These are phyloP conservation scores for Cicer cuneatum DNA, from an alignment of 306 rosid genomes.

Conservation along the genomic window DNA sequence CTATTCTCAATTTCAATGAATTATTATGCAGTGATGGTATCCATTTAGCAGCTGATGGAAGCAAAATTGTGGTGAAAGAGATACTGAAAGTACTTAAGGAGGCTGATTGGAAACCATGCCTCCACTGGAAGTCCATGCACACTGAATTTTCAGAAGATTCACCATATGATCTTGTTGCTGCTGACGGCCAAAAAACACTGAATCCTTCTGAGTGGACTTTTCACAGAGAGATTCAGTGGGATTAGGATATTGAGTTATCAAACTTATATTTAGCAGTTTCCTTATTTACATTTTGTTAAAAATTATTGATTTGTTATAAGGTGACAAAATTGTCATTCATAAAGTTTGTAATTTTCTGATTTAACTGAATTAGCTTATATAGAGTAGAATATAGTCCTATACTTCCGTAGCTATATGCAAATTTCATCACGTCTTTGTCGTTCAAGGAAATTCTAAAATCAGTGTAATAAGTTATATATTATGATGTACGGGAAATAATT, in stretches of 20 bases:
- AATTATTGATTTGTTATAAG: slow-evolving; percentile 37
- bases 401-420: slow-evolving; percentile 15
- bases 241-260: slow-evolving; percentile 49
- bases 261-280: slow-evolving; percentile 12
- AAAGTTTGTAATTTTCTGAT: slow-evolving; percentile 11
- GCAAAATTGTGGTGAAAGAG: slow-evolving; percentile 83
- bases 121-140: slow-evolving; percentile 83
- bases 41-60: slow-evolving; percentile 92
- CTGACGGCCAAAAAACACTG: slow-evolving; percentile 74
- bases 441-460: neutral
- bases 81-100: slow-evolving; percentile 75
- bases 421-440: neutral
- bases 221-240: slow-evolving; percentile 76
- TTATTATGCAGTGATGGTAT: slow-evolving; percentile 75
- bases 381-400: slow-evolving; percentile 24
- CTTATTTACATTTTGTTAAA: neutral
- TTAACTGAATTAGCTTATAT: slow-evolving; percentile 13
- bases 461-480: slow-evolving; percentile 12
- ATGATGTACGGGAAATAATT: slow-evolving; percentile 20
- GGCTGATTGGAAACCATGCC: slow-evolving; percentile 88
- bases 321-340: slow-evolving; percentile 31
- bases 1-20: neutral
- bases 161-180: slow-evolving; percentile 81
- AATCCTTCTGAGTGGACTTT: slow-evolving; percentile 87
- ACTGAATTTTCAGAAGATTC: slow-evolving; percentile 89